Conservation (phyloP, 225 moss, liverwort and hornwort genomes). For the Ulota crispa region DNA sequence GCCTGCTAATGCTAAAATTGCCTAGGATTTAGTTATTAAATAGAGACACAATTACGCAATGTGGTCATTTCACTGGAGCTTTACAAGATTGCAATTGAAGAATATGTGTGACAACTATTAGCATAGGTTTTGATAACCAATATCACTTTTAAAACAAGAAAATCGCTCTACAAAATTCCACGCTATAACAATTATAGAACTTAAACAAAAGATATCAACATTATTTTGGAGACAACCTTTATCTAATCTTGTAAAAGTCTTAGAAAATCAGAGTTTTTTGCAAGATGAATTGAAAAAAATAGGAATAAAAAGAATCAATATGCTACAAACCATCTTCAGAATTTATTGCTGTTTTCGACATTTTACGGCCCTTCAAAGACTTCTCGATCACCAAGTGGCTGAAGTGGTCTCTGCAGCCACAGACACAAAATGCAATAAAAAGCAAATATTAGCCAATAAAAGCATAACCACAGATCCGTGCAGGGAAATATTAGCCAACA, state of each 20-base stretch:
- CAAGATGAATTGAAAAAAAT: background rate
- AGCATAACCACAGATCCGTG: background rate
- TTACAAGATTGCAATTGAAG: background rate
- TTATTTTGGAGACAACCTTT: background rate
- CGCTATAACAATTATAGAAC: background rate
- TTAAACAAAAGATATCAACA: background rate
- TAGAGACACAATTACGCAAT: background rate
- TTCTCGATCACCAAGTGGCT: constrained; percentile 37
- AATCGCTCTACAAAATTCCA: background rate
- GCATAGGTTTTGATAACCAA: background rate
- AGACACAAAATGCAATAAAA: background rate
- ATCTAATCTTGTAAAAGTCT: too few species aligned
- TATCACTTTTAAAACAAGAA: background rate
- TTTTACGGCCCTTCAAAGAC: constrained; percentile 49
- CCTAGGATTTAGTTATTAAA: too few species aligned
- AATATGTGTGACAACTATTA: background rate
- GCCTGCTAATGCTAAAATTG: too few species aligned
- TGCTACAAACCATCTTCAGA: background rate
- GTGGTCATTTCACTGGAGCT: too few species aligned
- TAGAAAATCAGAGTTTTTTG: background rate
- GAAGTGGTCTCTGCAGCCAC: constrained; percentile 43
- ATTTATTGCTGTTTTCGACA: background rate
- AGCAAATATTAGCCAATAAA: background rate
- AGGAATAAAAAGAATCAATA: background rate
- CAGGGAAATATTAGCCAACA: background rate